Percentiles rank a stretch among this genome's conserved stretches.
Conservation (phyloP, 495 filamentous ascomycete genomes). For the Aspergillus kassunensis region DNA sequence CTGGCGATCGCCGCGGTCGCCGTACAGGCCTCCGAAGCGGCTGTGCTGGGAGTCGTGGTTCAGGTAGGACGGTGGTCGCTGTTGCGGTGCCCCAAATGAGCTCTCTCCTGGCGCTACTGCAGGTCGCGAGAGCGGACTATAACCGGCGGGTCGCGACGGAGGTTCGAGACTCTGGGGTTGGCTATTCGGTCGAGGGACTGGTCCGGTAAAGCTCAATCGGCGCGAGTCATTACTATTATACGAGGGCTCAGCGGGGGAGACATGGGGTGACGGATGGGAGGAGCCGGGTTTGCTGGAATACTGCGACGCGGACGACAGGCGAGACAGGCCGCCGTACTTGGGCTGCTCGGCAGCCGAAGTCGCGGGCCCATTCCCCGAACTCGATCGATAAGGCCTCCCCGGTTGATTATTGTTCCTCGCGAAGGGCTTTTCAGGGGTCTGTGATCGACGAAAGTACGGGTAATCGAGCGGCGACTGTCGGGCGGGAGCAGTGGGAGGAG, state of each 20-base stretch:
- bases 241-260: conserved; percentile 33
- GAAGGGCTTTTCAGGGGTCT: conserved; percentile 65
- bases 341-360: conserved; percentile 27
- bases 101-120: conserved; percentile 25
- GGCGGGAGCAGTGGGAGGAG: conserved; percentile 42
- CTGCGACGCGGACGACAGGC: conserved; percentile 28
- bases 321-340: conserved; percentile 35
- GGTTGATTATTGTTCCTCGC: conserved; percentile 27
- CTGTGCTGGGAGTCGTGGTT: conserved; percentile 29
- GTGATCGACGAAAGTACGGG: conserved; percentile 59
- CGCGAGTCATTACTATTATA: conserved; percentile 29
- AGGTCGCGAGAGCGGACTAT: conserved; percentile 38
- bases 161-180: conserved; percentile 42
- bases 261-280: conserved; percentile 38
- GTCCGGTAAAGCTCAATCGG: conserved; percentile 39
- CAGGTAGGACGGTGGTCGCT: conserved; percentile 28
- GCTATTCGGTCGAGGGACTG: conserved; percentile 40
- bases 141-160: conserved; percentile 28
- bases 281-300: conserved; percentile 40
- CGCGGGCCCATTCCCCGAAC: conserved; percentile 38
- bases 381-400: conserved; percentile 39
- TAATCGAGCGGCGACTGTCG: conserved; percentile 53
- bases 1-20: conserved; percentile 45
- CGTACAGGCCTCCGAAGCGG: conserved; percentile 33
- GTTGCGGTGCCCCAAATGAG: conserved; percentile 19